Evolutionary conservation across 768 basidiomycete genomes (phyloP).

Genomic region (Thelephora aurantiotincta): DNA sequence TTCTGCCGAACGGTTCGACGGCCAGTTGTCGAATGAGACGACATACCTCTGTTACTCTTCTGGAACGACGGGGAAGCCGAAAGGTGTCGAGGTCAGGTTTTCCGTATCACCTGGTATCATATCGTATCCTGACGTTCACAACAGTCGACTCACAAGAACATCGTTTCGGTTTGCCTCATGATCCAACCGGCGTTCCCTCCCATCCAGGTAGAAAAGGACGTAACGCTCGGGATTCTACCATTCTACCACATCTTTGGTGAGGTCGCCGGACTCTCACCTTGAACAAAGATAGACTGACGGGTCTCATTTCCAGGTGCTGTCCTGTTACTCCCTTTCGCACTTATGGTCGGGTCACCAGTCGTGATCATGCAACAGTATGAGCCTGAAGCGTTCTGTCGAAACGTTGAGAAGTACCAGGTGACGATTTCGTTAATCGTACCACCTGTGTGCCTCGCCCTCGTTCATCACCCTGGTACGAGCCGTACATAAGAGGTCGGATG

Average conservation of each 20-base stretch:
- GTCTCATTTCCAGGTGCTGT: constrained; percentile 31
- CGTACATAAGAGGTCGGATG: not conserved
- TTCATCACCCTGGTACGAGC: constrained; percentile 48
- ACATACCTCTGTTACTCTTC: constrained; percentile 46
- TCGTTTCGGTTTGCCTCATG: constrained; percentile 44
- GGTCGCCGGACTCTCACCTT: not conserved
- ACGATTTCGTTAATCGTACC: constrained; percentile 55
- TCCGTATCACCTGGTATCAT: constrained; percentile 40
- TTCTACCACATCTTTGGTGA: constrained; percentile 37
- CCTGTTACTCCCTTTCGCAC: constrained; percentile 47
- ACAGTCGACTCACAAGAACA: constrained; percentile 55
- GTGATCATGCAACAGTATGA: constrained; percentile 61
- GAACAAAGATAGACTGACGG: constrained; percentile 32
- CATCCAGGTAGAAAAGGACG: constrained; percentile 27
- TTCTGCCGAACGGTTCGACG: constrained; percentile 42
- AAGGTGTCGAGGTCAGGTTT: constrained; percentile 37
- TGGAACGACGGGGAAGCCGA: constrained; percentile 72
- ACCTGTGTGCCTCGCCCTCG: constrained; percentile 68
- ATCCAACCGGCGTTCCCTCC: constrained; percentile 29
- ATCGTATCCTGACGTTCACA: not conserved
- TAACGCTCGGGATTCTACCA: constrained; percentile 51
- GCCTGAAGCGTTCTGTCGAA: constrained; percentile 46
- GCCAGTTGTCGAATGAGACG: constrained; percentile 39
- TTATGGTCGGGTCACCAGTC: constrained; percentile 33
- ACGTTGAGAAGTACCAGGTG: constrained; percentile 51